Evolutionary conservation across 1,284 basidiomycete species (phyloP).

Genomic region (Cutaneotrichosporon sp.): DNA sequence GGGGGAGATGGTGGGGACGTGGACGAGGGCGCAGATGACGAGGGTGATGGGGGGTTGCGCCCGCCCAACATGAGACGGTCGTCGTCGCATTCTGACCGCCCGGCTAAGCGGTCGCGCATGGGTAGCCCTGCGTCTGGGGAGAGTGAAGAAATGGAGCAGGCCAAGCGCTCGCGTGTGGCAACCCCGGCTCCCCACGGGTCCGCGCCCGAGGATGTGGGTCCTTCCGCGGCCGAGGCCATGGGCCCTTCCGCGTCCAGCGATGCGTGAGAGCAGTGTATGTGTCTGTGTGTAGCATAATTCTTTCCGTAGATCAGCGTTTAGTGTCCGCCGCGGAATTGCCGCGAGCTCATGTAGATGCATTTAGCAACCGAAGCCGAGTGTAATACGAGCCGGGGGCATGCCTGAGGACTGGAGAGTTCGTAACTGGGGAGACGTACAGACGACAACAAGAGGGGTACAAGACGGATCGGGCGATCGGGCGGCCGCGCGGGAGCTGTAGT

Average conservation of each 20-base stretch:
- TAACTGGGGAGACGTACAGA: conserved; percentile 6
- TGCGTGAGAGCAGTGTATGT: background rate
- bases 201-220: background rate
- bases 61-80: background rate
- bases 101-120: conserved; percentile 18
- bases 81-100: conserved; percentile 14
- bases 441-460: conserved; percentile 2
- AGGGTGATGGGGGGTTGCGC: background rate
- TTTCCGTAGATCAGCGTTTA: background rate
- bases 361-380: background rate
- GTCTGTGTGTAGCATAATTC: conserved; percentile 3
- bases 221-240: background rate
- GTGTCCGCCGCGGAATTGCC: background rate
- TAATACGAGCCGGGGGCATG: background rate
- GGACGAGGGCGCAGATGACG: background rate
- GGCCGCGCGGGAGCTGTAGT: background rate
- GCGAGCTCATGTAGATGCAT: conserved; percentile 4
- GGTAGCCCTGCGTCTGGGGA: conserved; percentile 10
- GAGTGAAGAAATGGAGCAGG: background rate
- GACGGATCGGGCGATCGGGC: background rate
- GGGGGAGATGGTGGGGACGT: background rate
- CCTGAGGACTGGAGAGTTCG: conserved; percentile 1
- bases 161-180: background rate
- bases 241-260: background rate
- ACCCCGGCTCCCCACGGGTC: background rate